phyloP scores from a whole-genome alignment of 345 rosid species.

The Murraya paniculata region DNA sequence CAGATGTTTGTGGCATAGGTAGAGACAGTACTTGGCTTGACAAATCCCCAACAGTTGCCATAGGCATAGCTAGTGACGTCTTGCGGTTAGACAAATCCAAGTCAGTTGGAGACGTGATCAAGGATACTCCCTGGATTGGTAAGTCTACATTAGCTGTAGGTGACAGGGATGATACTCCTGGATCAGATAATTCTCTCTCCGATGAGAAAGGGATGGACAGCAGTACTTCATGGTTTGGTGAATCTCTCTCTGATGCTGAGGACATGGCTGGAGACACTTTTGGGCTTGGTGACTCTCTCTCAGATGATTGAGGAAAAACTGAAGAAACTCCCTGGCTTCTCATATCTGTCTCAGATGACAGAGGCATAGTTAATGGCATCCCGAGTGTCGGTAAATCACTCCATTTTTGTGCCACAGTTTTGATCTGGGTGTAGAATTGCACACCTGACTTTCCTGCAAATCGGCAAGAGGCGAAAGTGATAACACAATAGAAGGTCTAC shows the following conservation, averaged over 20 bases:
- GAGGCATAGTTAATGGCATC: slow-evolving; percentile 21
- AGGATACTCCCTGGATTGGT: slow-evolving; percentile 19
- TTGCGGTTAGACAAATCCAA: slow-evolving; percentile 20
- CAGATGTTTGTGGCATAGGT: slow-evolving; percentile 18
- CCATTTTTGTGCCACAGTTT: slow-evolving; percentile 42
- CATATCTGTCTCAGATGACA: slow-evolving; percentile 23
- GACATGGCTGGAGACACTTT: slow-evolving; percentile 21
- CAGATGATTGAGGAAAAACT: slow-evolving; percentile 26
- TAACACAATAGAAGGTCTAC: background rate
- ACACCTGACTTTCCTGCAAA: slow-evolving; percentile 37
- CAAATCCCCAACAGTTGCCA: slow-evolving; percentile 14
- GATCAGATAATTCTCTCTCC: slow-evolving; percentile 24
- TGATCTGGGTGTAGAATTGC: slow-evolving; percentile 40
- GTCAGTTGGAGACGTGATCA: slow-evolving; percentile 20
- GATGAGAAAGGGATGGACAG: slow-evolving; percentile 4
- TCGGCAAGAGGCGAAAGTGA: background rate
- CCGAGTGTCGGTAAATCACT: slow-evolving; percentile 28
- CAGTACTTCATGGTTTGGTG: slow-evolving; percentile 20
- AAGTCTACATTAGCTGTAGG: slow-evolving; percentile 21
- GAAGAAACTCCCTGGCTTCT: slow-evolving; percentile 32
- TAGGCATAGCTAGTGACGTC: slow-evolving; percentile 8
- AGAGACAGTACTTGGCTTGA: slow-evolving; percentile 21
- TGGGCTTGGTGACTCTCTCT: slow-evolving; percentile 23
- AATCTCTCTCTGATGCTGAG: slow-evolving; percentile 26
- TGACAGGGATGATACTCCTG: slow-evolving; percentile 24